Conservation (phyloP, 768 basidiomycete species). For the Suillus lakei region DNA sequence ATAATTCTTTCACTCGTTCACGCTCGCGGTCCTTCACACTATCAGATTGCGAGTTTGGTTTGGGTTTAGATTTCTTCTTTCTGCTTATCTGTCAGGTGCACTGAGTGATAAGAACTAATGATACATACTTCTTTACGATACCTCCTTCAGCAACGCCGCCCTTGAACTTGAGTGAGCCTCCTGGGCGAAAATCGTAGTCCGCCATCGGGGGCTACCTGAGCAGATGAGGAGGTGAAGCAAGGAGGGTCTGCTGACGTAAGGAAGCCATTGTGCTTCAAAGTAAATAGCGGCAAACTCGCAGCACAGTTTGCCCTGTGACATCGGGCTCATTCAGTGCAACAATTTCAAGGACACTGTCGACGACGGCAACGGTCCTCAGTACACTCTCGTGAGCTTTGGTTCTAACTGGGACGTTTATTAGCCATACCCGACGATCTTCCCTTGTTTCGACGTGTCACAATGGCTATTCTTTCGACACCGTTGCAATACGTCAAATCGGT, state of each 20-base stretch:
- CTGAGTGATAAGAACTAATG: constrained; percentile 10
- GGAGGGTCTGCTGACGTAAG: constrained; percentile 36
- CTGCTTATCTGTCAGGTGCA: constrained; percentile 41
- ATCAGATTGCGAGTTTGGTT: constrained; percentile 58
- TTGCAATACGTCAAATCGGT: constrained; percentile 69
- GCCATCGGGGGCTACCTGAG: constrained; percentile 56
- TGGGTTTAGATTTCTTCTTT: constrained; percentile 85
- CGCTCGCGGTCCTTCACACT: constrained; percentile 47
- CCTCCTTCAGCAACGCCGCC: constrained; percentile 80
- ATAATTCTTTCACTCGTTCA: constrained; percentile 52
- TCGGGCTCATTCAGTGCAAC: constrained; percentile 5
- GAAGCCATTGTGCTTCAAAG: constrained; percentile 14
- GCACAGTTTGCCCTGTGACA: constrained; percentile 5
- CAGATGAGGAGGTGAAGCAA: constrained; percentile 21
- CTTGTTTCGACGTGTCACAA: constrained; percentile 30
- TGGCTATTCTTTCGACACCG: constrained; percentile 81
- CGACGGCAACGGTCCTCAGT: neutral
- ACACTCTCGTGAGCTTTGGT: neutral
- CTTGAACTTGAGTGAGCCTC: constrained; percentile 90
- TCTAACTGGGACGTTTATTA: neutral
- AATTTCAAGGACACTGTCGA: constrained; percentile 1
- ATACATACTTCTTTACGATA: constrained; percentile 78
- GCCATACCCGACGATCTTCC: constrained; percentile 3
- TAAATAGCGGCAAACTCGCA: constrained; percentile 31
- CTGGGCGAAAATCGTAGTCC: constrained; percentile 84